A percentile compares a stretch with the other conserved stretches of the same genome.
Evolutionary conservation across 371 early-diverging fungal genomes (phyloP).

Genomic region (Mucor sp.): DNA sequence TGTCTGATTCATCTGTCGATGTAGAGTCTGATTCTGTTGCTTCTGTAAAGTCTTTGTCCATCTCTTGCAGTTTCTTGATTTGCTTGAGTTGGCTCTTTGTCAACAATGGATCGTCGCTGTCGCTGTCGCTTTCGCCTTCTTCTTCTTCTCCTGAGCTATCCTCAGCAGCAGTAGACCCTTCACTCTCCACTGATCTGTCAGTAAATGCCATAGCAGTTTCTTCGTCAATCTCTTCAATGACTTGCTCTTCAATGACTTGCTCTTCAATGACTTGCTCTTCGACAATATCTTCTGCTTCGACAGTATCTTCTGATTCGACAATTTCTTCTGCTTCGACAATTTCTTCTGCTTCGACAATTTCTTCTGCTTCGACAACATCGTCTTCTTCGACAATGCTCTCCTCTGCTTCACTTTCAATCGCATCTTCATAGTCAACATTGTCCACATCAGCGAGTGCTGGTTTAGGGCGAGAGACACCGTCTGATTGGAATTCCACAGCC

Average conservation of each 20-base stretch:
- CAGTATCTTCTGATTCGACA: neutral
- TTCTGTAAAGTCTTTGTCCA: neutral
- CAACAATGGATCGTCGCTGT: neutral
- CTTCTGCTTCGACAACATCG: neutral
- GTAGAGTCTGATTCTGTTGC: neutral
- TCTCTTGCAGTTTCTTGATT: neutral
- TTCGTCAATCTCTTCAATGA: neutral
- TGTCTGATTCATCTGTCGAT: neutral
- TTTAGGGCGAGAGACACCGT: neutral
- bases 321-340: neutral
- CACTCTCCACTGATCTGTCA: neutral
- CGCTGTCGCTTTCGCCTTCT: neutral
- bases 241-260: neutral
- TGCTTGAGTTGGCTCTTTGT: neutral
- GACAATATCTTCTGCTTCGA: neutral
- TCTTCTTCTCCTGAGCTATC: neutral
- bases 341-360: neutral
- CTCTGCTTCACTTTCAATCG: neutral
- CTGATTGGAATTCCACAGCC: neutral
- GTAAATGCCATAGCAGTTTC: neutral
- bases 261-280: neutral
- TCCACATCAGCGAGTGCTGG: neutral
- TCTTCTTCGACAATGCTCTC: neutral
- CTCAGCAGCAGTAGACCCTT: neutral
- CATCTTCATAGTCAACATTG: neutral